phyloP scores from a whole-genome alignment of 352 stramenopile genomes.

The Pythium chondricola region DNA sequence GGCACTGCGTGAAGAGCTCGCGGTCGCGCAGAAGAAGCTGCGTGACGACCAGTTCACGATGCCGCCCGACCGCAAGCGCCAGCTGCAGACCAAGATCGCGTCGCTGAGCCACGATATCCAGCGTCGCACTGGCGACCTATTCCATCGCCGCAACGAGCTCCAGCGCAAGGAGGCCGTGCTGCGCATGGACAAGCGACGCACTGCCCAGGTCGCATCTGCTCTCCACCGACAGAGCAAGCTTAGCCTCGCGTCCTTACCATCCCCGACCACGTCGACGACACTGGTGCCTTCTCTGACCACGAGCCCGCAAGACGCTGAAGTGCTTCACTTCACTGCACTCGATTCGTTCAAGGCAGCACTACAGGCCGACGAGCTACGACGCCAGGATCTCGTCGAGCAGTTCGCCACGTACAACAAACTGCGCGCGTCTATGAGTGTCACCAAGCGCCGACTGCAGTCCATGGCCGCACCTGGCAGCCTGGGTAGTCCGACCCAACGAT shows the following conservation, averaged over 20 bases:
- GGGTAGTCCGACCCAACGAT: neutral
- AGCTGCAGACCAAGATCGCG: slow-evolving; percentile 44
- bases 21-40: slow-evolving; percentile 38
- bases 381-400: slow-evolving; percentile 49
- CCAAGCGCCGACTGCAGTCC: slow-evolving; percentile 10
- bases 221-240: neutral
- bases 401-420: slow-evolving; percentile 22
- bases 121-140: slow-evolving; percentile 58
- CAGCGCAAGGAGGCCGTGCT: slow-evolving; percentile 45
- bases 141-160: slow-evolving; percentile 70
- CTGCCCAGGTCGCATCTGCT: too few relatives aligned
- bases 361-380: slow-evolving; percentile 46
- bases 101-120: slow-evolving; percentile 55
- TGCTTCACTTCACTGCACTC: slow-evolving; percentile 15
- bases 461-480: neutral
- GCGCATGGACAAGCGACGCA: slow-evolving; percentile 15
- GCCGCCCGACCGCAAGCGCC: slow-evolving; percentile 33
- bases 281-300: too few relatives aligned
- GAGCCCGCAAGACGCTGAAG: neutral
- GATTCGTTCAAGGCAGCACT: slow-evolving; percentile 27
- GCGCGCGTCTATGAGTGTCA: slow-evolving; percentile 7
- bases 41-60: slow-evolving; percentile 14
- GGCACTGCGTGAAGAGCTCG: slow-evolving; percentile 49
- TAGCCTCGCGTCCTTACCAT: neutral
- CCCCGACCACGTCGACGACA: neutral